Evolutionary conservation across 805 yeast species (phyloP).

Genomic region (Kuraishia hungarica): DNA sequence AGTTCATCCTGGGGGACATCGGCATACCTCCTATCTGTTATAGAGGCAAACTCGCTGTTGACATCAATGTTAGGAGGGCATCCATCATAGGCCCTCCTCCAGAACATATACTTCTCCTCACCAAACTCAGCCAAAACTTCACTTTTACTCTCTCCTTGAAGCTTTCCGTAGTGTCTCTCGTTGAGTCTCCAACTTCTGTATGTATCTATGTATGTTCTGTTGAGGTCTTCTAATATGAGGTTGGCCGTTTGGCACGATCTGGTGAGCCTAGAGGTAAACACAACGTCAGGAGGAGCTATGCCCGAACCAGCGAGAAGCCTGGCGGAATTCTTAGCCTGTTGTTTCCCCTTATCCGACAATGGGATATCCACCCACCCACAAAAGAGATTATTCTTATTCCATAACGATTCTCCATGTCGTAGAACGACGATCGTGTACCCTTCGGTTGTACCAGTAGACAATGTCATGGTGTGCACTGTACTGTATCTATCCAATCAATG

Average conservation of each 20-base stretch:
- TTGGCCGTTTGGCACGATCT: constrained; percentile 72
- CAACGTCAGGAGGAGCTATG: constrained; percentile 48
- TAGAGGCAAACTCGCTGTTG: constrained; percentile 28
- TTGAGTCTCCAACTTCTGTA: constrained; percentile 72
- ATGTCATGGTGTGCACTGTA: neutral
- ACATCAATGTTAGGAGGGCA: constrained; percentile 46
- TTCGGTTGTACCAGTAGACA: neutral
- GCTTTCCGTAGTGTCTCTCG: constrained; percentile 78
- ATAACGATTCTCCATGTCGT: constrained; percentile 79
- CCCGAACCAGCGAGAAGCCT: constrained; percentile 41
- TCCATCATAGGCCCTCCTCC: constrained; percentile 75
- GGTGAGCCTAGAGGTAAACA: constrained; percentile 64
- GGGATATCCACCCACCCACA: constrained; percentile 84
- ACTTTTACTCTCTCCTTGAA: constrained; percentile 73
- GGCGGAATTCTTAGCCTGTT: constrained; percentile 64
- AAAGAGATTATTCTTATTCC: constrained; percentile 68
- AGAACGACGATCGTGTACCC: constrained; percentile 37
- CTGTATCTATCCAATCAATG: neutral
- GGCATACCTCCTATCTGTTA: constrained; percentile 29
- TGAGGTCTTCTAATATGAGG: constrained; percentile 50
- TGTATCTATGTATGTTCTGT: constrained; percentile 38
- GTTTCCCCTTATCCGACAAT: constrained; percentile 56
- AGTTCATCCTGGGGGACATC: constrained; percentile 37
- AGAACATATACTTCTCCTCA: constrained; percentile 62
- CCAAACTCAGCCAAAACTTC: constrained; percentile 60